Evolutionary conservation across 208 protist genomes (phyloP), one percentile per base, ranked within the genome.

Genomic region (Acanthamoeba sp.): DNA sequence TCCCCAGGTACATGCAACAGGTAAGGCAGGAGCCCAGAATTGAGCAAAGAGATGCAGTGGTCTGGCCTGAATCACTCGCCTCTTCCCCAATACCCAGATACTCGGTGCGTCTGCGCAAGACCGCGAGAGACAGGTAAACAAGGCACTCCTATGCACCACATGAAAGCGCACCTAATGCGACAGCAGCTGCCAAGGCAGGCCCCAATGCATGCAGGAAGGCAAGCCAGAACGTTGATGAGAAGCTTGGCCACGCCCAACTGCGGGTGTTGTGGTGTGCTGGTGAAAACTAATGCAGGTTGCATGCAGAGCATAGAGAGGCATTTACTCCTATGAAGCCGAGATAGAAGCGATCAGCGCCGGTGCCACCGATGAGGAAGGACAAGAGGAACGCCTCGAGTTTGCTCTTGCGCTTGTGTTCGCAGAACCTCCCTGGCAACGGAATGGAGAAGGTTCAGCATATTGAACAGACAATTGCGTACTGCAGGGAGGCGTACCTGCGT

Each of bases 321-420:
- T 29, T 1, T 42, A 78, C 34, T 0, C 69, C 69, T 2, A 42
- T 78, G 69, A 29, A 78, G 69, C 69, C 69, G 34, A 78, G 69
- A 29, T 78, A 78, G 69, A 78, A 78, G 34, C 69, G 69, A 22
- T 42, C 69, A 20, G 69, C 69, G 24, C 69, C 69, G 12, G 38
- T 42, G 9, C 32, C n/a, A 2, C 69, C 69, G 27, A 78, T 42
- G n/a, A 78, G 27, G 18, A 78, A 12, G n/a, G 69, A 78, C 38
- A 78, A 29, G 2, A 78, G 69, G 38, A 78, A 78, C 16, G 69
- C 69, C 29, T 22, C 29, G 20, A 38, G 69, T 29, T 78, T 78
- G 69, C 16, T 45, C 69, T 78, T 78, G 69, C 69, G 69, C 38
- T 52, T 52, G 48, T 52, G 48, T 52, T 52, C 34, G 34, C 64